Evolutionary conservation across 1,284 basidiomycete species (phyloP), one percentile per base, ranked within the genome.

Genomic region (Mycena citricolor): DNA sequence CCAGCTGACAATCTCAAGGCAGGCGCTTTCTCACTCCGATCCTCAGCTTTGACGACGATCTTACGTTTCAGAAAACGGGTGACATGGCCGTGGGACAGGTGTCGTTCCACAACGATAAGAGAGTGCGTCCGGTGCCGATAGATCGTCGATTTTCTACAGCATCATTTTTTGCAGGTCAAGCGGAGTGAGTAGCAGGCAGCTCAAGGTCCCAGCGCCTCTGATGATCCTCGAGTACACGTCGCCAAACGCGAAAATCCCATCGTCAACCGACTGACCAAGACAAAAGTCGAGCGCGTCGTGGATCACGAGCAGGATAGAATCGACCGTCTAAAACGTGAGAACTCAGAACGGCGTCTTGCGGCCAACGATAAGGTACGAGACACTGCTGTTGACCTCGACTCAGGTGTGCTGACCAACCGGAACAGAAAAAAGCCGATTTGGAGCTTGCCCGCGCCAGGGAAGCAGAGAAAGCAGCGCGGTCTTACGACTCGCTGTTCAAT

Each of bases 61-160:
- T 14, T 24, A n/a, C 34, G 3, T 16, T 19, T 4, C 50, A 92
- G 88, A 97, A 97, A 90, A 87, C 89, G 7, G 94, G 94, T 1
- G 92, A 95, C 61, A 95, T 95, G 92, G 92, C 91, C 0, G 84
- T 94, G 2, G 95, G 97, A 0, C 86, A 94, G 58, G 97, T 99
- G 0, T 87, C 91, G 0, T 99, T 99, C 63, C 88, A 95, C 57
- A 89, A 75, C 44, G 93, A 97, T 62, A 90, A 93, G 58, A 77
- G 77, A 65, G 90, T 90, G 53, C 12, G 55, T 36, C 14, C 8
- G 24, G 11, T 37, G 19, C 17, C 32, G 32, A 35, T 14, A 23
- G 23, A 32, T 26, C 13, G 19, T 13, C 20, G 4, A 16, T 25
- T 16, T 13, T 8, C 14, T 6, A 11, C 17, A 23, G 10, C 30